Percentiles rank a stretch among this genome's conserved stretches.
Evolutionary conservation across 106 monocot genomes (phyloP).

Genomic region (Hemerocallis citrina): DNA sequence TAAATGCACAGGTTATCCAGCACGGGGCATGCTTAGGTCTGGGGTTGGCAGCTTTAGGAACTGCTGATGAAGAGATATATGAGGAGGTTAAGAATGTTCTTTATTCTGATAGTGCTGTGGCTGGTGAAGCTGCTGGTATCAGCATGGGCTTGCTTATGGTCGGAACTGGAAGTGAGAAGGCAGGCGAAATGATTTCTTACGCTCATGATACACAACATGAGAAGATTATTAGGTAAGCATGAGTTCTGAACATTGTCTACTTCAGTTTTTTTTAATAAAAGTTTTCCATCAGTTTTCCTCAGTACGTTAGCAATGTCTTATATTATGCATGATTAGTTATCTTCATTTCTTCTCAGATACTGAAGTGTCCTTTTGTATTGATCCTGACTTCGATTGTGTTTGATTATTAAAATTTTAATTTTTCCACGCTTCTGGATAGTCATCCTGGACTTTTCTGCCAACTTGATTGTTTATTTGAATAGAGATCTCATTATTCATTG

Average conservation of each 20-base stretch:
- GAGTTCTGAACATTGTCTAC: background rate
- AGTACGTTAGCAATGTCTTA: background rate
- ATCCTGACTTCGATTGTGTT: no score
- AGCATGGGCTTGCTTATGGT: conserved; percentile 98
- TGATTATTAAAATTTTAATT: no score
- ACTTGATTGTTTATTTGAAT: no score
- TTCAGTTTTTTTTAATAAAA: background rate
- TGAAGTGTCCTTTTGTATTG: no score
- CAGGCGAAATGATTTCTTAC: conserved; percentile 96
- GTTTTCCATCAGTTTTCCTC: no score
- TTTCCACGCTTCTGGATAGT: no score
- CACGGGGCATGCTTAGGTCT: conserved; percentile 97
- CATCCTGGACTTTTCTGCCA: no score
- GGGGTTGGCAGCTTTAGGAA: conserved; percentile 92
- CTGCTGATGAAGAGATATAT: conserved; percentile 90
- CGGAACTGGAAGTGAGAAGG: conserved; percentile 89
- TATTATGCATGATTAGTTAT: background rate
- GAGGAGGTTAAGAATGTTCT: conserved; percentile 95
- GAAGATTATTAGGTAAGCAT: conserved; percentile 84
- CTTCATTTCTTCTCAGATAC: background rate
- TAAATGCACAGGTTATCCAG: conserved; percentile 69
- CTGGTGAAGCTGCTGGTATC: conserved; percentile 99
- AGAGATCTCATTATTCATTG: no score
- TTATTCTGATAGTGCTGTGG: conserved; percentile 85
- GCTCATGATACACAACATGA: conserved; percentile 99